phyloP scores from a whole-genome alignment of 2,329 filamentous ascomycete species.

The Purpureocillium lavendulum region DNA sequence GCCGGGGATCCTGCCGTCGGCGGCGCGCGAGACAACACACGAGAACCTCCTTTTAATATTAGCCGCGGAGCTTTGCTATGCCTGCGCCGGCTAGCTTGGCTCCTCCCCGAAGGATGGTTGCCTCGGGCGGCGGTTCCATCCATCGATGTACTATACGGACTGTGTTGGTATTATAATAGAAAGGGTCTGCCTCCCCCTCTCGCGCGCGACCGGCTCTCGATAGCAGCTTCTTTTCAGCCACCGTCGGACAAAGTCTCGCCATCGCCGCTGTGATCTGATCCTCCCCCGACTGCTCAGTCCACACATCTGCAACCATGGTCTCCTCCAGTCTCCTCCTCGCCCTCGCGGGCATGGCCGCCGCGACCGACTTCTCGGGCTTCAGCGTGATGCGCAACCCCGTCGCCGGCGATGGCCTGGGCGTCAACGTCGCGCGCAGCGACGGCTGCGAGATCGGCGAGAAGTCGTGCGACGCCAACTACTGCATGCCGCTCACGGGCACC shows the following conservation, averaged over 20 bases:
- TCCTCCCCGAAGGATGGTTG: not conserved
- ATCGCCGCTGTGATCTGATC: not conserved
- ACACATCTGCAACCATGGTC: constrained; percentile 12
- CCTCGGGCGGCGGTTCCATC: not conserved
- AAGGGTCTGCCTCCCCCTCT: too few species aligned
- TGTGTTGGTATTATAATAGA: too few species aligned
- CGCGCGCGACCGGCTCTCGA: too few species aligned
- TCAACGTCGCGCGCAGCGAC: constrained; percentile 10
- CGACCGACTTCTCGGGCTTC: constrained; percentile 7
- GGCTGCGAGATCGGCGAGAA: constrained; percentile 14
- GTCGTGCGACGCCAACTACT: constrained; percentile 18
- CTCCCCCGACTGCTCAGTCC: not conserved
- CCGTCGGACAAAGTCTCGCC: not conserved
- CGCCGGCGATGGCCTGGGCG: constrained; percentile 7
- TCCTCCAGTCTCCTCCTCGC: constrained; percentile 16
- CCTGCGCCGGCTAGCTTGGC: not conserved
- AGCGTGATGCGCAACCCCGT: constrained; percentile 5
- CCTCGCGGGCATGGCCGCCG: constrained; percentile 14
- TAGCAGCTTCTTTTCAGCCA: not conserved
- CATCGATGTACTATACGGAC: not conserved
- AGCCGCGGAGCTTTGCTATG: not conserved
- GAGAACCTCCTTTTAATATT: not conserved
- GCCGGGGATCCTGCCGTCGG: not conserved
- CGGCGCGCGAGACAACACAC: not conserved
- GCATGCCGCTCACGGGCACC: constrained; percentile 17